phyloP scores from a whole-genome alignment of 129 eudicot species.

The Helianthus annuus region HanXRQr2.0-SUNRISE NC_035434.2:20623605-20624104 shows the following conservation, averaged over 20 bases:
- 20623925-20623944: constrained; percentile 59
- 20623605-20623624: constrained; percentile 68
- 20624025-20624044: constrained; percentile 43
- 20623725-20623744: constrained; percentile 90
- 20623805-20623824: constrained; percentile 72
- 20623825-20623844: constrained; percentile 75
- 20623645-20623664: constrained; percentile 54
- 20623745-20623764: constrained; percentile 61
- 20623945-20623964: constrained; percentile 57
- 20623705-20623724: constrained; percentile 59
- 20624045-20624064: constrained; percentile 66
- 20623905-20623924: constrained; percentile 53
- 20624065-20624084: constrained; percentile 8
- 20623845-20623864: constrained; percentile 52
- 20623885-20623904: constrained; percentile 52
- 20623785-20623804: constrained; percentile 61
- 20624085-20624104: constrained; percentile 4
- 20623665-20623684: constrained; percentile 47
- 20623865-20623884: constrained; percentile 75
- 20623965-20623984: constrained; percentile 81
- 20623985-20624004: constrained; percentile 74
- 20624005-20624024: constrained; percentile 75
- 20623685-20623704: constrained; percentile 60
- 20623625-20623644: constrained; percentile 70
- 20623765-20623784: constrained; percentile 70